Conservation (phyloP, 306 rosid genomes). For the Trifolium repens region DNA sequence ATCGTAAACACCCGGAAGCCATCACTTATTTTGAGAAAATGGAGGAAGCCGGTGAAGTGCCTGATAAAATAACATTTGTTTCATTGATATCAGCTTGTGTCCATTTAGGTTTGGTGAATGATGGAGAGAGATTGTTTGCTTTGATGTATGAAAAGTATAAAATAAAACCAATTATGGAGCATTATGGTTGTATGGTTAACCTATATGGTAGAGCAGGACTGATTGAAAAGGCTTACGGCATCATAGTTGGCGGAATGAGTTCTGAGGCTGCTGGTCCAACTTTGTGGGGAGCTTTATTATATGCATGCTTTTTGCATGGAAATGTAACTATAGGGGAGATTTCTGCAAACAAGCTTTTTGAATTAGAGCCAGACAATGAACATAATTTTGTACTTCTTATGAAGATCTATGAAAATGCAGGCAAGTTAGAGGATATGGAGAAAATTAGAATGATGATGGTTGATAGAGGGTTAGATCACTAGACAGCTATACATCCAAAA, state of each 20-base stretch:
- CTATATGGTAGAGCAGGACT: conserved; percentile 89
- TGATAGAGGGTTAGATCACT: conserved; percentile 19
- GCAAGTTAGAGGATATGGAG: conserved; percentile 57
- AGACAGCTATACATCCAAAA: neutral
- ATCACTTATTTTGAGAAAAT: conserved; percentile 65
- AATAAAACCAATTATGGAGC: conserved; percentile 80
- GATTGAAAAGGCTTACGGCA: conserved; percentile 64
- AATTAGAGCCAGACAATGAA: conserved; percentile 85
- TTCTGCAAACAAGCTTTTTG: conserved; percentile 80
- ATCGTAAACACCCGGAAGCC: conserved; percentile 57
- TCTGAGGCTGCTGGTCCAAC: conserved; percentile 84
- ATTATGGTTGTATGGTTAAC: conserved; percentile 87
- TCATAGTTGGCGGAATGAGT: conserved; percentile 57
- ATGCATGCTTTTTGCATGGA: conserved; percentile 72
- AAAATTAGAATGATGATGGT: conserved; percentile 1
- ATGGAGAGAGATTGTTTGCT: conserved; percentile 67
- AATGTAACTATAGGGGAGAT: conserved; percentile 69
- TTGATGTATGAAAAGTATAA: conserved; percentile 68
- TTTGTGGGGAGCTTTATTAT: conserved; percentile 85
- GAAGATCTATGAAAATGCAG: conserved; percentile 67
- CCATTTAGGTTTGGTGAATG: conserved; percentile 63
- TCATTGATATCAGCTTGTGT: conserved; percentile 79
- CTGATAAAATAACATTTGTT: conserved; percentile 79
- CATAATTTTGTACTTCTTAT: conserved; percentile 79
- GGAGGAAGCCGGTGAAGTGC: conserved; percentile 59